Evolutionary conservation across 2,329 filamentous ascomycete genomes (phyloP), one percentile per base, ranked within the genome.

Genomic region (Exserohilum rostratum): DNA sequence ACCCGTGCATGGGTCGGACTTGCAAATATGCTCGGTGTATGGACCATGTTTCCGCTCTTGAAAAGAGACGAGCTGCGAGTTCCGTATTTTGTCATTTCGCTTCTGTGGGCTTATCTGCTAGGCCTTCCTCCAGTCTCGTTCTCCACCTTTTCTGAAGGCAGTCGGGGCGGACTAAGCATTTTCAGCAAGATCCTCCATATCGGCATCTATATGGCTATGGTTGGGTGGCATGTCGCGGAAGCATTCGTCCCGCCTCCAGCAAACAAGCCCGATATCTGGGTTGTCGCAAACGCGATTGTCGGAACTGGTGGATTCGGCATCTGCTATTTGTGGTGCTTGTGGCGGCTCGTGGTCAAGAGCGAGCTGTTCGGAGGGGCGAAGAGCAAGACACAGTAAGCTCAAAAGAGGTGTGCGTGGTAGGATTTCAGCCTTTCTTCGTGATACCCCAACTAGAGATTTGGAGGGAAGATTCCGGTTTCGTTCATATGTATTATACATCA

Each of bases 11-110:
- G 95, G 95, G 88, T 98, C 4, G 93, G 93, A n/a, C 96, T 96
- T 70, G 93, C 92, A 49, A 99, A 99, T 71, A 82, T 95, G 12
- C 83, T 97, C 10, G 93, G 90, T 7, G 85, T 85, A 29, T 97
- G 92, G 91, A 98, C 95, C 5, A 89, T 98, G 85, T 99, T 91
- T 70, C 95, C 95, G 0, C 81, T 99, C 6, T 84, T 99, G 31
- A 86, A 89, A 67, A 86, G 93, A 42, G 95, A 98, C 53, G 90
- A 93, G 38, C 80, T 99, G 7, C 82, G 84, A 11, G 82, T 96
- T 9, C 95, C 96, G 0, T 99, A 99, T 70, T 84, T 86, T 31
- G 89, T 96, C 11, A 78, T 98, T 27, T 90, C 90, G 0, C 80
- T 93, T 1, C 83, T 99, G 1, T 99, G 95, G 93, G 88, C 91